Evolutionary conservation across 164 flowering plant species (phyloP).

Genomic region (Vitis amurensis): DNA sequence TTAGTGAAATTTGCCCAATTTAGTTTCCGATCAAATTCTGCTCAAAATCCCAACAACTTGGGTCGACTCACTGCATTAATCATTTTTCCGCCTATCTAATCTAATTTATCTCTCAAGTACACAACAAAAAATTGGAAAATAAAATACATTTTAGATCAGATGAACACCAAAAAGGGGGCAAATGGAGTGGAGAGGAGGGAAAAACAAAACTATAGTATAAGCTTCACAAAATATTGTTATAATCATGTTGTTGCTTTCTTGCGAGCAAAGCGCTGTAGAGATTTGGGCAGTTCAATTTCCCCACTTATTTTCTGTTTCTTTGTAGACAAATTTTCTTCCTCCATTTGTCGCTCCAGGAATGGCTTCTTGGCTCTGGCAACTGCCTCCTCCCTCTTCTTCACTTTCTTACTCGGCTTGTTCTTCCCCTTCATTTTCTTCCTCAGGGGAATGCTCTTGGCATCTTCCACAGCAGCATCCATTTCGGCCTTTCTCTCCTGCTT

Average conservation of each 20-base stretch:
- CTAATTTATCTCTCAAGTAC: too few relatives aligned
- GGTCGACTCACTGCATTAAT: too few relatives aligned
- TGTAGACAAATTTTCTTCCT: slow-evolving; percentile 23
- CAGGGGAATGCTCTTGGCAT: slow-evolving; percentile 37
- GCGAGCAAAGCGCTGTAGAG: slow-evolving; percentile 62
- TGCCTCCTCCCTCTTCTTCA: slow-evolving; percentile 59
- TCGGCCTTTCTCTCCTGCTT: slow-evolving; percentile 67
- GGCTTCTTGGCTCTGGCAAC: slow-evolving; percentile 67
- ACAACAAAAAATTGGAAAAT: too few relatives aligned
- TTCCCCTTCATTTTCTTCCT: slow-evolving; percentile 91
- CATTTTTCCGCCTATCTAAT: too few relatives aligned
- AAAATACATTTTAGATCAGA: too few relatives aligned
- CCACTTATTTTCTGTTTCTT: slow-evolving; percentile 50
- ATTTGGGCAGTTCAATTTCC: slow-evolving; percentile 43
- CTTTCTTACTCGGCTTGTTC: slow-evolving; percentile 68
- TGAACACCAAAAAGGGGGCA: too few relatives aligned
- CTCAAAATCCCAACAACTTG: too few relatives aligned
- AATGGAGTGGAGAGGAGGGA: too few relatives aligned
- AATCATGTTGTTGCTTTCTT: slow-evolving; percentile 21
- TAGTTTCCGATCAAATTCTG: too few relatives aligned
- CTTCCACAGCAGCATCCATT: slow-evolving; percentile 69
- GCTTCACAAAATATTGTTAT: too few relatives aligned
- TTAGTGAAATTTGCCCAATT: too few relatives aligned
- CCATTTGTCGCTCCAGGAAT: slow-evolving; percentile 54
- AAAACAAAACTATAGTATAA: too few relatives aligned